These are phyloP conservation scores for Backusella circina DNA, from an alignment of 192 early-diverging fungal species.

Conservation along the genomic window DNA sequence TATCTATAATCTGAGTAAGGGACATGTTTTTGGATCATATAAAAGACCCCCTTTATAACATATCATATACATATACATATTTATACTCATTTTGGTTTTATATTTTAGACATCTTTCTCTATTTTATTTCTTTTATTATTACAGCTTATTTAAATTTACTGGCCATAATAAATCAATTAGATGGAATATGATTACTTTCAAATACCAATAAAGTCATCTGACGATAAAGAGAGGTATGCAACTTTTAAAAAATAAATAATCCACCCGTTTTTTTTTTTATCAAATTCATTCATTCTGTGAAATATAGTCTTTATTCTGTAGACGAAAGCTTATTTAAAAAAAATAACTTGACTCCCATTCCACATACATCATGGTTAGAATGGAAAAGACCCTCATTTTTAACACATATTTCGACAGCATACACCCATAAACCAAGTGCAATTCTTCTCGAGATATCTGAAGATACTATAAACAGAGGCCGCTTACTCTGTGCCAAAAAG, in stretches of 20 bases:
- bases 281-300: neutral
- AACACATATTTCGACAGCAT: neutral
- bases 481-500: neutral
- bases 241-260: neutral
- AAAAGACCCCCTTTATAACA: neutral
- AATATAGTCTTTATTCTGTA: neutral
- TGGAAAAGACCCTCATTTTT: neutral
- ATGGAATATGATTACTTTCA: neutral
- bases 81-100: neutral
- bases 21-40: neutral
- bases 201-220: neutral
- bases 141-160: neutral
- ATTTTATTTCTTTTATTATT: neutral
- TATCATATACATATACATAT: neutral
- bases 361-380: neutral
- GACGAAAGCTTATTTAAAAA: neutral
- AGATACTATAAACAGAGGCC: neutral
- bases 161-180: neutral
- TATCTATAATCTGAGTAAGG: neutral
- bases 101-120: neutral
- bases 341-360: neutral
- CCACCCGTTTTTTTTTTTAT: neutral
- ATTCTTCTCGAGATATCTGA: neutral
- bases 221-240: neutral
- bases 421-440: neutral